Base-by-base conservation (phyloP, 1,284 basidiomycete species). In the Inonotus obliquus region DNA sequence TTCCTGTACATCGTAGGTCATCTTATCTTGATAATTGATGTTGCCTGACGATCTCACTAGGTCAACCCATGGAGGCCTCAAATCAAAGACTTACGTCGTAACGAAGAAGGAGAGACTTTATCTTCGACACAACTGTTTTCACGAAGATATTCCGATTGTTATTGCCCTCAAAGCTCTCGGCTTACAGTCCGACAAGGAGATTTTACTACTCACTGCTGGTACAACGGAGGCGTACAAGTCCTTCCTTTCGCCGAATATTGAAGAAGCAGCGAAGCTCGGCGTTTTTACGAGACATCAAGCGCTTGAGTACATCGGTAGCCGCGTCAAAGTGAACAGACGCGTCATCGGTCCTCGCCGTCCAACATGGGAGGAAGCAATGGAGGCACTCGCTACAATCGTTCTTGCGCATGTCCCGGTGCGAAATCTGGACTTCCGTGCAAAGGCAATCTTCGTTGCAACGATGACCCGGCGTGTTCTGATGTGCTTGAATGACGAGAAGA, bases 21-120 rank as follows among this genome's bases (percentile, higher is more conserved):
- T 4, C 37, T 52, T 48, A 44, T n/a, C 55, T 47, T 57, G 11
- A 19, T 37, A 61, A 27, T 62, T 55, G 9, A 32, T 32, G 21
- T 35, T 64, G 54, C 57, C 60, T 62, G 35, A 23, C 38, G 45
- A 4, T 9, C 59, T 29, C 45, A 51, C 6, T 62, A 95, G 94
- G 57, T 97, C 97, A 5, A 99, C 98, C 17, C 96, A 98, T 71
- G 91, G 90, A 13, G 96, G 98, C 66, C 85, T 98, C 65, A 99
- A 99, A 75, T 98, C 97, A 51, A 99, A 99, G 75, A 97, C 98
- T 0, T 99, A 99, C 70, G 96, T 99, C 47, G 85, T 88, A 4
- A 97, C 95, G 14, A 98, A 98, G 77, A 92, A 95, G 74, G 87
- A 89, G 60, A 91, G 91, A 71, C 91, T 99, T 61, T 98, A 95